Evolutionary conservation across 192 early-diverging fungal species (phyloP), one percentile per base, ranked within the genome.

Genomic region (Coemansia sp.): DNA sequence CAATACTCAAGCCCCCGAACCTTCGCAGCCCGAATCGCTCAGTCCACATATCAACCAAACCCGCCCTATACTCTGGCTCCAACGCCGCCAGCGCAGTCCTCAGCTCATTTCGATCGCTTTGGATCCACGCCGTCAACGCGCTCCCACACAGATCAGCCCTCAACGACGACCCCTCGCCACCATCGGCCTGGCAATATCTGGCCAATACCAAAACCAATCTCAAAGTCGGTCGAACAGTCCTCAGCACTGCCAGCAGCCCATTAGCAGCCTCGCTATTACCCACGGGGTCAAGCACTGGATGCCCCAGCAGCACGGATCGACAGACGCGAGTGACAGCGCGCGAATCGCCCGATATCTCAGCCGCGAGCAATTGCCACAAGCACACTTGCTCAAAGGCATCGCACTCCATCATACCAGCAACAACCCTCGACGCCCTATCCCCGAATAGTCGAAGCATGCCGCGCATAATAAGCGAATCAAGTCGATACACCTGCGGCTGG

Each of bases 311-410:
- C 18, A 9, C 24, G 18, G 0, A 70, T 2, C 37, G 23, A 0
- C 76, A 67, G 10, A 85, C 28, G 1, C 9, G 16, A 0, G 28
- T n/a, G 10, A 70, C 62, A 0, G 67, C 60, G 1, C 18, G 24
- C 6, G 56, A 3, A 11, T 72, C 63, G 7, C 76, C 86, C 6
- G 65, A 59, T 2, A 83, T 9, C 57, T 86, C 86, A 0, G 83
- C 81, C 0, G 40, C 56, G 2, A 84, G 33, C 46, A 88, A 33
- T 59, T 88, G 85, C 86, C 86, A 88, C 36, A 88, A 28, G 36
- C 84, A 85, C 51, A 86, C 71, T 35, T 86, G 86, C 42, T 88
- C 85, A 50, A 79, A 88, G 3, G 80, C 74, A 21, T 79, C 85
- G 60, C 80, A 68, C 0, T 84, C 82, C 39, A 85, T 51, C 3